Evolutionary conservation across 2,329 filamentous ascomycete species (phyloP), one percentile per base, ranked within the genome.

Genomic region (Fusarium burgessii): DNA sequence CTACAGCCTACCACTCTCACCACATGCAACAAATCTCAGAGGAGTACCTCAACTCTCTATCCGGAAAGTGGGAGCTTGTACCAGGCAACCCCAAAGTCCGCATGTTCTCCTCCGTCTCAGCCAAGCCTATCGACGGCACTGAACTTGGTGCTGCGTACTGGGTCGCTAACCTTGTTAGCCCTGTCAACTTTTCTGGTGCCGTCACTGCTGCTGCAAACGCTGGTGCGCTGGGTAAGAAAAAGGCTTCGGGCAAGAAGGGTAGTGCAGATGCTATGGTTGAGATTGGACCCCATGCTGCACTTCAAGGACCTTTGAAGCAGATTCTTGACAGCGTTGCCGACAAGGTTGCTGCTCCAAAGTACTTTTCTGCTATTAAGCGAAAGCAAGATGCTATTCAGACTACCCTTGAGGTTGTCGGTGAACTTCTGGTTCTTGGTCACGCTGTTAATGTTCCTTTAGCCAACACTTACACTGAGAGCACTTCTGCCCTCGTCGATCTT

Each of bases 1-100:
- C 47, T 11, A 50, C 47, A 2, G 47, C 47, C 0, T 50, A 50
- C 6, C 47, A 50, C 47, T 50, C 47, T 25, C 47, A 50, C 4
- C 47, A 50, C 9, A 50, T 50, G 20, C 47, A 50, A n/a, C 47
- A 50, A 20, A 50, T 50, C 17, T 50, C 47, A n/a, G 47, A 50
- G 3, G 47, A 50, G 47, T 50, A 50, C 7, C 47, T 50, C 20
- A 36, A 35, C 20, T 36, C 47, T 25, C 47, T 50, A 12, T 50
- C 47, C 5, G 47, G 32, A 4, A 50, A 50, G 32, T 50, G 47
- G 47, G 32, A 50, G 20, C 47, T 50, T 17, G 35, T 35, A 20
- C 20, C 47, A 1, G 47, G 47, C 6, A 50, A 50, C 17, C 47
- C 32, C 47, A 50, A 50, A 6, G 47, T 50, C 32, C 47, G 32